phyloP scores from a whole-genome alignment of 2,329 filamentous ascomycete genomes.

The Penicillium sp. region DNA sequence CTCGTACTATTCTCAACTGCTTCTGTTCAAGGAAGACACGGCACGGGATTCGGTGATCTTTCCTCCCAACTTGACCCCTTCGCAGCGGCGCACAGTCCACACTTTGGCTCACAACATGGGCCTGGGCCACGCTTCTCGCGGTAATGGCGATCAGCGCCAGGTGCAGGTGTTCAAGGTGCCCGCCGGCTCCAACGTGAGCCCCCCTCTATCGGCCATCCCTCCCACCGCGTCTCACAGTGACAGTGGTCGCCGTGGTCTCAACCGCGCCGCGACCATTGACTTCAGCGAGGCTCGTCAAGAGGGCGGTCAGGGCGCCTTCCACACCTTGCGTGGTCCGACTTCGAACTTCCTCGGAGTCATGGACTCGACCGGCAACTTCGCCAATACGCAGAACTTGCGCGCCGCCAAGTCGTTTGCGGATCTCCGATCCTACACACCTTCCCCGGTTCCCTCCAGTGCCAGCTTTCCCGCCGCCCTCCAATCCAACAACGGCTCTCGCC shows the following conservation, averaged over 20 bases:
- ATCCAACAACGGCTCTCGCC: slow-evolving; percentile 54
- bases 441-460: slow-evolving; percentile 80
- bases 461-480: slow-evolving; percentile 70
- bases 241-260: slow-evolving; percentile 74
- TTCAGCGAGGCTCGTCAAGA: slow-evolving; percentile 78
- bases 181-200: slow-evolving; percentile 51
- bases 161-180: slow-evolving; percentile 72
- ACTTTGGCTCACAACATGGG: slow-evolving; percentile 94
- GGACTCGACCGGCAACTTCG: slow-evolving; percentile 64
- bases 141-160: slow-evolving; percentile 78
- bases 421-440: slow-evolving; percentile 88
- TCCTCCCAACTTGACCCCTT: slow-evolving; percentile 69
- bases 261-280: slow-evolving; percentile 93
- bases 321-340: slow-evolving; percentile 67
- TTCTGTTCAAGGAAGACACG: slow-evolving; percentile 78
- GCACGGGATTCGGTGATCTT: slow-evolving; percentile 77
- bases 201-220: slow-evolving; percentile 57
- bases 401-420: slow-evolving; percentile 97
- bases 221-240: slow-evolving; percentile 60
- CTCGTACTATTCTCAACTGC: slow-evolving; percentile 81
- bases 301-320: slow-evolving; percentile 61
- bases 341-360: slow-evolving; percentile 77
- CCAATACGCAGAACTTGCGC: slow-evolving; percentile 71
- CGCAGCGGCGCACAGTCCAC: slow-evolving; percentile 84
- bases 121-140: slow-evolving; percentile 82